phyloP scores from a whole-genome alignment of 1,284 basidiomycete species.

The Austroboletus novae-zelandiae region DNA sequence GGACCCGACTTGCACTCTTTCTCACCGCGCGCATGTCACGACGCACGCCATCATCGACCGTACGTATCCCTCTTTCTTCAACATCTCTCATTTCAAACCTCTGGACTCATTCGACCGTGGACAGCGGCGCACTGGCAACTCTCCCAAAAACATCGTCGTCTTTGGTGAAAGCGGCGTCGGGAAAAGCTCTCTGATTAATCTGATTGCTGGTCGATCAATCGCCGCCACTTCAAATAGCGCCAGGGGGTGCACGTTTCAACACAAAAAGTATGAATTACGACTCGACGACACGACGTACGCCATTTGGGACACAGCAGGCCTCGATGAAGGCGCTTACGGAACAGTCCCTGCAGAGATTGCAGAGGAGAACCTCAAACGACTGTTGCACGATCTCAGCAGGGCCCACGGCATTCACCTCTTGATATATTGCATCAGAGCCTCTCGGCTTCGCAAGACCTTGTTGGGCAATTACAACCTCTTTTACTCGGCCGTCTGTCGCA shows the following conservation, averaged over 20 bases:
- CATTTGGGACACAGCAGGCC: conserved; percentile 31
- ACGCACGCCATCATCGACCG: conserved; percentile 14
- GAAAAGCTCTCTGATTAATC: conserved; percentile 32
- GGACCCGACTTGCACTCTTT: conserved; percentile 1
- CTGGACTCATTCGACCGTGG: conserved; percentile 1
- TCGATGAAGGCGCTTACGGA: conserved; percentile 29
- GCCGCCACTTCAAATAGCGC: conserved; percentile 26
- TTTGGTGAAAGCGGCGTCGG: conserved; percentile 31
- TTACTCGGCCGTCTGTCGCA: conserved; percentile 33
- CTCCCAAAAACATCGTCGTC: conserved; percentile 26
- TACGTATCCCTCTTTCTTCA: conserved; percentile 7
- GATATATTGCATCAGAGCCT: conserved; percentile 30
- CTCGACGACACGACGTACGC: conserved; percentile 21
- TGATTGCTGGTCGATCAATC: conserved; percentile 32
- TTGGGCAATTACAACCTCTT: conserved; percentile 33
- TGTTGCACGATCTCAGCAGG: conserved; percentile 23
- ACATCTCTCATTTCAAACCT: not conserved
- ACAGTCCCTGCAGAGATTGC: conserved; percentile 29
- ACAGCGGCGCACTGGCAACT: conserved; percentile 7
- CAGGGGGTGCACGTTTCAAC: conserved; percentile 31
- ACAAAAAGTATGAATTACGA: conserved; percentile 27
- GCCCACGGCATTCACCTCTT: conserved; percentile 28
- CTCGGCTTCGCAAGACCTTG: conserved; percentile 21
- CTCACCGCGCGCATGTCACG: conserved; percentile 20
- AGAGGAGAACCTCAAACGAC: conserved; percentile 25